Conservation (phyloP, 768 basidiomycete species). For the Boletus pseudo-olivaceus region DNA sequence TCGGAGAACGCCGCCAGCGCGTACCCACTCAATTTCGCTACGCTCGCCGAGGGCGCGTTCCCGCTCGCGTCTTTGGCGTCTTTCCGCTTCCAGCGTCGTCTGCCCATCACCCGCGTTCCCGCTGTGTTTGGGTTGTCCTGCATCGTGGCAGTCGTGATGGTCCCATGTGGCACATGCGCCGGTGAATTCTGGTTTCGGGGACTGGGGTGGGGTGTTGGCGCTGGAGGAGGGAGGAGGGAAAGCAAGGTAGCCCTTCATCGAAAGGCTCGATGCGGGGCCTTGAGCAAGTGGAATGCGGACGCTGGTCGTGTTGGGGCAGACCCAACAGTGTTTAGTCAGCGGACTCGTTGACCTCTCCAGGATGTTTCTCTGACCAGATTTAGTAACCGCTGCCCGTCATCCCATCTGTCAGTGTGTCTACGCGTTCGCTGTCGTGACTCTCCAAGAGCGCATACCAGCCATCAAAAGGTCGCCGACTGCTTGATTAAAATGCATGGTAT, state of each 20-base stretch:
- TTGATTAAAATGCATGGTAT: too few relatives aligned
- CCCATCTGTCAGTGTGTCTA: too few relatives aligned
- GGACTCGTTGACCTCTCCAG: background rate
- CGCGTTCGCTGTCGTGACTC: too few relatives aligned
- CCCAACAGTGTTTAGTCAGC: background rate
- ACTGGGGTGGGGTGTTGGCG: background rate
- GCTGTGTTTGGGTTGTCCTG: background rate
- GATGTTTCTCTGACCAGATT: too few relatives aligned
- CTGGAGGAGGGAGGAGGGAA: conserved; percentile 15
- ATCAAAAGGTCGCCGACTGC: too few relatives aligned
- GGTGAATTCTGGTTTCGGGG: background rate
- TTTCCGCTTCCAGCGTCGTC: conserved; percentile 13
- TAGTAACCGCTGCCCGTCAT: too few relatives aligned
- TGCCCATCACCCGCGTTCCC: background rate
- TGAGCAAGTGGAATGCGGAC: too few relatives aligned
- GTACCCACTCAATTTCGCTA: conserved; percentile 60
- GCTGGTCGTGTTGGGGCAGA: too few relatives aligned
- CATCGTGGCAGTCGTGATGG: background rate
- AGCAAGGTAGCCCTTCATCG: conserved; percentile 26
- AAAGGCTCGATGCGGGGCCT: background rate
- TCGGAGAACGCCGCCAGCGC: conserved; percentile 53
- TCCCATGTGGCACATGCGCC: background rate
- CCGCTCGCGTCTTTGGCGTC: conserved; percentile 20
- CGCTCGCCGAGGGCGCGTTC: conserved; percentile 42
- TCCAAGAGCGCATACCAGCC: too few relatives aligned